Percentiles rank a stretch among this genome's conserved stretches.
phyloP scores from a whole-genome alignment of 164 flowering plant genomes.

The Taxillus chinensis region DNA sequence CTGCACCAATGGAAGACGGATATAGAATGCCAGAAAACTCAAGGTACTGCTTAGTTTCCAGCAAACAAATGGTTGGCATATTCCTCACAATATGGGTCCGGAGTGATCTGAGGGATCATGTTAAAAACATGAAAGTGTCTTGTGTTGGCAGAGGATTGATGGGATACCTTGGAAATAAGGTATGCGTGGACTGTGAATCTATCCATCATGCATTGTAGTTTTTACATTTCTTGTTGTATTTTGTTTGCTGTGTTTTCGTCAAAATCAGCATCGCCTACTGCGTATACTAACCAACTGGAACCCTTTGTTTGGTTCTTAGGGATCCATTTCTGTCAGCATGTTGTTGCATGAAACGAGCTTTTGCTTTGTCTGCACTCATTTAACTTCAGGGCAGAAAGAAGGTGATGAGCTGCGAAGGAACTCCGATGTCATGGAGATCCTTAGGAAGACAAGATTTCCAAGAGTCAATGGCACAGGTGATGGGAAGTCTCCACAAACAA shows the following conservation, averaged over 20 bases:
- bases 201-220: too few relatives aligned
- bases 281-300: too few relatives aligned
- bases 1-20: conserved; percentile 29
- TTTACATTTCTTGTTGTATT: too few relatives aligned
- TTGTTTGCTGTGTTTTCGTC: too few relatives aligned
- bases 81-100: conserved; percentile 62
- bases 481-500: conserved; percentile 59
- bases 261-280: too few relatives aligned
- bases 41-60: conserved; percentile 54
- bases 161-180: conserved; percentile 69
- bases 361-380: conserved; percentile 59
- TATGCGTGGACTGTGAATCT: conserved; percentile 4
- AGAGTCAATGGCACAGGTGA: conserved; percentile 26
- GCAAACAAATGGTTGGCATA: conserved; percentile 74
- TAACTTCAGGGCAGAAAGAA: conserved; percentile 66
- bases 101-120: conserved; percentile 51
- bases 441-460: conserved; percentile 68
- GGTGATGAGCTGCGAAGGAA: conserved; percentile 67
- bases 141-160: conserved; percentile 73
- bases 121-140: conserved; percentile 56
- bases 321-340: conserved; percentile 68
- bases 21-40: conserved; percentile 35
- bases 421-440: conserved; percentile 63
- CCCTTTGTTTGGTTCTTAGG: conserved; percentile 25
- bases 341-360: conserved; percentile 58